These are phyloP conservation scores for Acanthamoeba culbertsoni DNA, from an alignment of 208 protist species.

Conservation along the genomic window DNA sequence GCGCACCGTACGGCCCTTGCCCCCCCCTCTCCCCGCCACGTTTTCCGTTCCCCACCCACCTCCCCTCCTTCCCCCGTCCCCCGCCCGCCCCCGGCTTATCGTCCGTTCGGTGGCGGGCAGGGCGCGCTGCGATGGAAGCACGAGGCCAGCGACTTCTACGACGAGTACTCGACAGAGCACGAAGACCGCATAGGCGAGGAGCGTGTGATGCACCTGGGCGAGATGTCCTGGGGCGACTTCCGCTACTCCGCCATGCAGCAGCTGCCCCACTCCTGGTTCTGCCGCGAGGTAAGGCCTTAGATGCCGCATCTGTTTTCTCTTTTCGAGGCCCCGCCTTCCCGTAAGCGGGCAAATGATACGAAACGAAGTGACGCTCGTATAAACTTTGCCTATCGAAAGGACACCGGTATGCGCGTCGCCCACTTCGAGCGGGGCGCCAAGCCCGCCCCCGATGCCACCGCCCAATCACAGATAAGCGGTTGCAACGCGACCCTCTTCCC, in stretches of 20 bases:
- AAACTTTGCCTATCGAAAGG: not conserved
- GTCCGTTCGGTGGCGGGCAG: not conserved
- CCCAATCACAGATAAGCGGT: not conserved
- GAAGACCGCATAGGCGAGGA: constrained; percentile 40
- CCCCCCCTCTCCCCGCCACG: too few relatives aligned
- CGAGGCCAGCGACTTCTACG: constrained; percentile 65
- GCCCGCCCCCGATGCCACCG: not conserved
- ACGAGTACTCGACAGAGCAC: not conserved
- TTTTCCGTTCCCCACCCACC: too few relatives aligned
- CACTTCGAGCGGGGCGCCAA: constrained; percentile 60
- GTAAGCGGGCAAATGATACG: too few relatives aligned
- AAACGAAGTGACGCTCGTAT: not conserved
- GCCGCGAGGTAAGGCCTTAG: not conserved
- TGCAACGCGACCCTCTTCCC: not conserved
- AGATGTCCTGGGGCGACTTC: constrained; percentile 68
- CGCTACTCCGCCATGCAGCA: constrained; percentile 35
- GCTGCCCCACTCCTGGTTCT: constrained; percentile 64
- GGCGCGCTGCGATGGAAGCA: constrained; percentile 60
- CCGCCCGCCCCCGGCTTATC: too few relatives aligned
- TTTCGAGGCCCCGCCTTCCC: too few relatives aligned
- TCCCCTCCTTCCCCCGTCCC: too few relatives aligned
- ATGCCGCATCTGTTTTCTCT: not conserved
- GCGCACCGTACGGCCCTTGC: not conserved
- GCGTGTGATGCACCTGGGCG: constrained; percentile 65
- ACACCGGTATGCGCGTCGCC: constrained; percentile 39